Conservation (phyloP, 2,329 filamentous ascomycete genomes). For the Zasmidium cellare region DNA sequence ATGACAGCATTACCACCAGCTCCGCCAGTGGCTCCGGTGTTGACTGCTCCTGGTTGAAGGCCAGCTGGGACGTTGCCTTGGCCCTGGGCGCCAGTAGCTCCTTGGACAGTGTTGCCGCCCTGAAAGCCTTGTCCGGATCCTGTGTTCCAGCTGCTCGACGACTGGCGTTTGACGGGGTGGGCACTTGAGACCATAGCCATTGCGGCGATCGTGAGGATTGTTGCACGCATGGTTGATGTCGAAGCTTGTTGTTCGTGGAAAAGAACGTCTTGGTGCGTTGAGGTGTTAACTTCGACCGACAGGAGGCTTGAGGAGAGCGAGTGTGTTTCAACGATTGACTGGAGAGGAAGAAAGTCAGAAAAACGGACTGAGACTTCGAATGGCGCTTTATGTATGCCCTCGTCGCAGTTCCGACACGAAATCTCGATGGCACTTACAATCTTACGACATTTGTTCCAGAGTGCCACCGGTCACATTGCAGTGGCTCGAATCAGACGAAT, state of each 20-base stretch:
- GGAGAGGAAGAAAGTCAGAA: too few relatives aligned
- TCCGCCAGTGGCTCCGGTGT: neutral
- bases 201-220: neutral
- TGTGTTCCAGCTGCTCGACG: neutral
- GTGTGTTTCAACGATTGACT: too few relatives aligned
- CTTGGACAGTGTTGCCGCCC: neutral
- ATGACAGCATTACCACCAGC: neutral
- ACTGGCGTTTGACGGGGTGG: neutral
- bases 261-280: too few relatives aligned
- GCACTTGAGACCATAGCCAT: neutral
- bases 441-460: too few relatives aligned
- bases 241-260: neutral
- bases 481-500: too few relatives aligned
- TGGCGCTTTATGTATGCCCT: too few relatives aligned
- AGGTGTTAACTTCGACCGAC: too few relatives aligned
- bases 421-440: too few relatives aligned
- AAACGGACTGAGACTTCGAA: too few relatives aligned
- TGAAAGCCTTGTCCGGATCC: neutral
- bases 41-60: neutral
- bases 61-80: neutral
- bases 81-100: neutral
- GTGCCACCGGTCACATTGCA: too few relatives aligned
- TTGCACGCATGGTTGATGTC: neutral
- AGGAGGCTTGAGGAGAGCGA: too few relatives aligned
- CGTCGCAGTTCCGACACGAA: too few relatives aligned